phyloP scores from a whole-genome alignment of 225 moss, liverwort and hornwort genomes.

The Lunularia cruciata region DNA sequence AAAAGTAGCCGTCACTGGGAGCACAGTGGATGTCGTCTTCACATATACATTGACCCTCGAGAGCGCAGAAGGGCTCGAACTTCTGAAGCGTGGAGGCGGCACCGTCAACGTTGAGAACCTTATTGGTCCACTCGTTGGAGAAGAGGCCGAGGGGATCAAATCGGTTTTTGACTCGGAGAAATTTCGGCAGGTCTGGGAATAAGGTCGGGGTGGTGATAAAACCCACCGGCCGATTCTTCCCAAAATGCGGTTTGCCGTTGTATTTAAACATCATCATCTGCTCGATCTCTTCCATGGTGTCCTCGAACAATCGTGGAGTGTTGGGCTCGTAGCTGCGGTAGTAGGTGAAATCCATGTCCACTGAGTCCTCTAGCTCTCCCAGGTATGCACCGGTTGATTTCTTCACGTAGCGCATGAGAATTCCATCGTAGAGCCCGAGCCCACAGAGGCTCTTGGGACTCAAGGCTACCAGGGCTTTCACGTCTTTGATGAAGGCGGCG shows the following conservation, averaged over 20 bases:
- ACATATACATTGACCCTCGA: constrained; percentile 35
- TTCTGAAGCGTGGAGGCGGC: constrained; percentile 11
- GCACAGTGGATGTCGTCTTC: constrained; percentile 27
- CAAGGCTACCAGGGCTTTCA: constrained; percentile 37
- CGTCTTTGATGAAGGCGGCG: constrained; percentile 42
- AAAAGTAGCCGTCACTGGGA: constrained; percentile 27
- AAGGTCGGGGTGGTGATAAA: constrained; percentile 1
- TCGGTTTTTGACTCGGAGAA: constrained; percentile 20
- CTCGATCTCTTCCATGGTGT: constrained; percentile 34
- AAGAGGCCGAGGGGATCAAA: constrained; percentile 26
- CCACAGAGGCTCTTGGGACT: constrained; percentile 29
- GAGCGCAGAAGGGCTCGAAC: constrained; percentile 26
- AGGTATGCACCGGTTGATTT: constrained; percentile 33
- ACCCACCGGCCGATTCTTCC: constrained; percentile 25
- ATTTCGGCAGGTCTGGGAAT: constrained; percentile 22
- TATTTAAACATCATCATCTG: constrained; percentile 32
- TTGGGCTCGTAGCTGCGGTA: constrained; percentile 14
- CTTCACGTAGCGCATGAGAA: constrained; percentile 47
- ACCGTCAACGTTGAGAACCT: constrained; percentile 15
- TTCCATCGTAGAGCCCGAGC: constrained; percentile 39
- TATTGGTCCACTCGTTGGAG: constrained; percentile 31
- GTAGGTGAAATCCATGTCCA: constrained; percentile 29
- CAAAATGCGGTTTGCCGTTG: constrained; percentile 28
- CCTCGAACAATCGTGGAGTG: constrained; percentile 14
- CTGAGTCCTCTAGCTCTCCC: constrained; percentile 38